Percentiles rank a stretch among this genome's conserved stretches.
Conservation (phyloP, 2,329 filamentous ascomycete species). For the Arthrinium phaeospermum region DNA sequence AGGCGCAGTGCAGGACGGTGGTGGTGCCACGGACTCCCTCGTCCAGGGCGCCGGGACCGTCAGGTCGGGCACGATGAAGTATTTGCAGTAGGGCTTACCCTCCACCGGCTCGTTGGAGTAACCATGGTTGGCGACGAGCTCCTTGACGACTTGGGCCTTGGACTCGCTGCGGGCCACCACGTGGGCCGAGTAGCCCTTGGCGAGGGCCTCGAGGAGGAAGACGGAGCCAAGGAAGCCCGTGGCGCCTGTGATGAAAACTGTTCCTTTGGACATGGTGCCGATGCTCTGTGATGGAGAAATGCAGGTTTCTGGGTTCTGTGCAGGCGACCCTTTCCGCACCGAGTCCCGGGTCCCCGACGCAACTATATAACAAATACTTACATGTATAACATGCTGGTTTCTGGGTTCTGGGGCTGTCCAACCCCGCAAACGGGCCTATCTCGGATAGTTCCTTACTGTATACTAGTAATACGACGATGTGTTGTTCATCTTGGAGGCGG, state of each 20-base stretch:
- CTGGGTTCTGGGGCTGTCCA: not conserved
- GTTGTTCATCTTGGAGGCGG: not conserved
- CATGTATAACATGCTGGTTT: not conserved
- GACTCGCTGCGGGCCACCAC: conserved; percentile 13
- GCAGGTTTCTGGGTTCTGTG: not conserved
- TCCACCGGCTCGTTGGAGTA: not conserved
- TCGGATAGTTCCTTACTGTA: not conserved
- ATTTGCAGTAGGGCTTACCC: conserved; percentile 3
- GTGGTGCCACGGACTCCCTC: not conserved
- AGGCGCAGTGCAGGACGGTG: conserved; percentile 16
- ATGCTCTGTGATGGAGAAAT: not conserved
- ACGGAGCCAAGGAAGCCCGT: conserved; percentile 20
- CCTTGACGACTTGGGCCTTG: conserved; percentile 8
- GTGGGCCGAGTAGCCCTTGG: conserved; percentile 16
- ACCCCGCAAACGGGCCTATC: not conserved
- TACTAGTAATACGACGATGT: not conserved
- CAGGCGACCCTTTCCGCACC: not conserved
- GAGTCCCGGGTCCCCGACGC: not conserved
- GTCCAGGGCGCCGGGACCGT: conserved; percentile 18
- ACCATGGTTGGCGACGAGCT: not conserved
- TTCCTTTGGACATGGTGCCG: conserved; percentile 14
- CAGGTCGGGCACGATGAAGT: conserved; percentile 21
- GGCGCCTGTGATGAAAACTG: conserved; percentile 18
- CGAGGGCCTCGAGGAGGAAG: conserved; percentile 12
- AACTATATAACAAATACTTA: not conserved